Conservation (phyloP, 2,329 filamentous ascomycete species). For the Nakataea oryzae region DNA sequence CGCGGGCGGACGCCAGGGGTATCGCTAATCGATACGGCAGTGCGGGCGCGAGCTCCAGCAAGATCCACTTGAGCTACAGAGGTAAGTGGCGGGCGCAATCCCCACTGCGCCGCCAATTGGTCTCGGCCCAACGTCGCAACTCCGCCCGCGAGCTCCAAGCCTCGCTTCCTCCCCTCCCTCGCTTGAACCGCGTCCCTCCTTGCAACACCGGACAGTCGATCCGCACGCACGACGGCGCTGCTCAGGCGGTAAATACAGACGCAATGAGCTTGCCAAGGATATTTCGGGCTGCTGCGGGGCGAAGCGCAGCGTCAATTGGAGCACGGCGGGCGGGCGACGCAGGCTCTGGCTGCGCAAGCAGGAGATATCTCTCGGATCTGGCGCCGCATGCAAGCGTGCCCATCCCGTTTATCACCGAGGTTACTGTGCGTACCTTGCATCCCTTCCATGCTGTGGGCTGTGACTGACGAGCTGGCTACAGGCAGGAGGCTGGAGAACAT, state of each 20-base stretch:
- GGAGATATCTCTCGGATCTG: neutral
- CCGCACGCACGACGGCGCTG: neutral
- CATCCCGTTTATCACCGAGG: conserved; percentile 49
- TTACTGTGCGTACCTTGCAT: conserved; percentile 28
- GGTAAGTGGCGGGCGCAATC: too few relatives aligned
- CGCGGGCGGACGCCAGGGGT: too few relatives aligned
- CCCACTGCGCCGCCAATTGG: too few relatives aligned
- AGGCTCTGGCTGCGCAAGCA: neutral
- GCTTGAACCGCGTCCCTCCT: neutral
- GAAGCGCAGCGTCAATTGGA: neutral
- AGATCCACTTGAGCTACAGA: neutral
- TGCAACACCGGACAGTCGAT: neutral
- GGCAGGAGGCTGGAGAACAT: conserved; percentile 69
- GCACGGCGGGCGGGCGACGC: neutral
- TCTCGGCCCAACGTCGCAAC: neutral
- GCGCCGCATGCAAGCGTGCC: conserved; percentile 32
- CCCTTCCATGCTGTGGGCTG: neutral
- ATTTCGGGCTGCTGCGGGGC: neutral
- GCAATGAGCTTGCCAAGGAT: neutral
- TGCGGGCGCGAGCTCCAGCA: neutral
- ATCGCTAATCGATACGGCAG: neutral
- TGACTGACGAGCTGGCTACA: conserved; percentile 19
- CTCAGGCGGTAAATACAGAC: neutral
- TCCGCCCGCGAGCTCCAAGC: neutral
- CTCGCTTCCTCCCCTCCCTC: neutral